Evolutionary conservation across 2,329 filamentous ascomycete genomes (phyloP).

Genomic region (Cladophialophora immunda): DNA sequence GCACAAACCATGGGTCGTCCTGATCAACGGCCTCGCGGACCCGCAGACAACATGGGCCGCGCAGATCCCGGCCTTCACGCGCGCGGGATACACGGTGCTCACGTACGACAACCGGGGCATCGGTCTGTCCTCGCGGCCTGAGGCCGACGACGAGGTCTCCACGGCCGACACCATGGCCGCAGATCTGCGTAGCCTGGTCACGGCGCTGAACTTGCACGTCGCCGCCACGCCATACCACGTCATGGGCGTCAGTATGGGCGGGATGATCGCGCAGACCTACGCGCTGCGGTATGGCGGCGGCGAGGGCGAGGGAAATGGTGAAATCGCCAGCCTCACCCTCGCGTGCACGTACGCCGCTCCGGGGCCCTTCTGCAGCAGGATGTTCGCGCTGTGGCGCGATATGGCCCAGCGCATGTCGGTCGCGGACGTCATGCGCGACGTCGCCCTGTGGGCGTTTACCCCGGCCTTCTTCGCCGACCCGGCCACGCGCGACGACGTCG

Average conservation of each 20-base stretch:
- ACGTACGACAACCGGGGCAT: slow-evolving; percentile 34
- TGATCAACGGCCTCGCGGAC: slow-evolving; percentile 33
- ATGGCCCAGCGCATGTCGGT: slow-evolving; percentile 24
- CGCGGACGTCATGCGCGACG: slow-evolving; percentile 29
- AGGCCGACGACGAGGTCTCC: slow-evolving; percentile 14
- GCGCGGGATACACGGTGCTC: slow-evolving; percentile 27
- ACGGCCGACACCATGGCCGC: slow-evolving; percentile 26
- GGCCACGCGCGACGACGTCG: neutral
- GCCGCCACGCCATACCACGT: slow-evolving; percentile 20
- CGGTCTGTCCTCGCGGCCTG: slow-evolving; percentile 25
- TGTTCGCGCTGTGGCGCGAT: slow-evolving; percentile 32
- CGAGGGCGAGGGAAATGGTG: neutral
- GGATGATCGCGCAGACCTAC: slow-evolving; percentile 32
- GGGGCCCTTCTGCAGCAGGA: slow-evolving; percentile 27
- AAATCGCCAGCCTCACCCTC: slow-evolving; percentile 25
- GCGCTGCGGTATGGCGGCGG: slow-evolving; percentile 15
- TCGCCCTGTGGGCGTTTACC: slow-evolving; percentile 27
- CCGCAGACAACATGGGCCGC: slow-evolving; percentile 23
- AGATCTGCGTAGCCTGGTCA: slow-evolving; percentile 23
- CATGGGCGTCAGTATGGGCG: slow-evolving; percentile 30
- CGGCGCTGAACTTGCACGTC: slow-evolving; percentile 2
- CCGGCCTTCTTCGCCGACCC: slow-evolving; percentile 24
- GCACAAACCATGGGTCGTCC: slow-evolving; percentile 25
- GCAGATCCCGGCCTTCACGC: slow-evolving; percentile 23
- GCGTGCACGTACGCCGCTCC: slow-evolving; percentile 31